Evolutionary conservation across 352 stramenopile genomes (phyloP).

Genomic region (Globisporangium emineosum): DNA sequence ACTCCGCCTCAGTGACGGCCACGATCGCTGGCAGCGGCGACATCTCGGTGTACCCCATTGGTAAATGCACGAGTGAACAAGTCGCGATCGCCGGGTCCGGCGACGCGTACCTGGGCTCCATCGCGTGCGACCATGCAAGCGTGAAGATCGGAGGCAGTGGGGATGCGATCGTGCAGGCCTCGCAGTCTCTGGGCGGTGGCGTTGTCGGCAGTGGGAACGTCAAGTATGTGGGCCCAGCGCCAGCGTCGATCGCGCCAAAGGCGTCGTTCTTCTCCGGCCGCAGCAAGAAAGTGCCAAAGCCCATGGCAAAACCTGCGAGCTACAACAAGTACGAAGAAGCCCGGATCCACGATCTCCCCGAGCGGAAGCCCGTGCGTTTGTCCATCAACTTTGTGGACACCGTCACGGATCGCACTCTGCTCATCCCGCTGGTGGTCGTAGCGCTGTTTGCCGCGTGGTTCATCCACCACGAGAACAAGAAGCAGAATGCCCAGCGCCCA

Average conservation of each 20-base stretch:
- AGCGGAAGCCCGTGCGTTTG: not conserved
- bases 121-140: not conserved
- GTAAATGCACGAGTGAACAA: not conserved
- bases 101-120: slow-evolving; percentile 8
- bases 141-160: slow-evolving; percentile 6
- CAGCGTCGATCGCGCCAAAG: slow-evolving; percentile 22
- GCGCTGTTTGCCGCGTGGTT: slow-evolving; percentile 12
- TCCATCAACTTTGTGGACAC: slow-evolving; percentile 5
- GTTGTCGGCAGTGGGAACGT: slow-evolving; percentile 19
- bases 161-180: slow-evolving; percentile 14
- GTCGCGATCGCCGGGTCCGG: slow-evolving; percentile 9
- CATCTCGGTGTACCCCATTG: slow-evolving; percentile 8
- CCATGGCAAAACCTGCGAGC: slow-evolving; percentile 20
- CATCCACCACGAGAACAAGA: slow-evolving; percentile 11
- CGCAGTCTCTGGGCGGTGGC: slow-evolving; percentile 3
- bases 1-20: not conserved
- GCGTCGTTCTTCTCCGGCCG: slow-evolving; percentile 14
- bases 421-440: slow-evolving; percentile 9
- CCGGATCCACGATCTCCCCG: not conserved
- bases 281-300: slow-evolving; percentile 20
- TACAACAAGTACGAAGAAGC: slow-evolving; percentile 14
- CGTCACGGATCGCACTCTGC: not conserved
- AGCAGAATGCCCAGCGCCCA: not conserved
- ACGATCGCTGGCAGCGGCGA: slow-evolving; percentile 8
- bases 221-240: slow-evolving; percentile 20